A percentile compares a stretch with the other conserved stretches of the same genome.
Evolutionary conservation across 805 yeast genomes (phyloP).

Genomic region (Saccharomycopsis oosterbeekiorum): DNA sequence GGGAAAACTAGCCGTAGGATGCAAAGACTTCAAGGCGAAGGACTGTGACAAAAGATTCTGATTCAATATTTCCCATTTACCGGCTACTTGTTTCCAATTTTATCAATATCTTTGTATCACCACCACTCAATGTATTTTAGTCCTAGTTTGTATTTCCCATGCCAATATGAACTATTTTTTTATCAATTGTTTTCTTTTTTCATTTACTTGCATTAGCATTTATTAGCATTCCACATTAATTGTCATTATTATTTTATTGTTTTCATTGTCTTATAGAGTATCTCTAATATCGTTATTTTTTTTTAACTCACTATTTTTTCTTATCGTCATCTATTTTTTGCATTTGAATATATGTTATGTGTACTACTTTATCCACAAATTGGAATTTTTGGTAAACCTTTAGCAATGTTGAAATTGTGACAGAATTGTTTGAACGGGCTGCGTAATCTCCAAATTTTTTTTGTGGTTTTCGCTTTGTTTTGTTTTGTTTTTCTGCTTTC

Average conservation of each 20-base stretch:
- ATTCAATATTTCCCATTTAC: neutral
- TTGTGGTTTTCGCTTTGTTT: neutral
- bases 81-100: too few species aligned
- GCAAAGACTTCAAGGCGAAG: conserved; percentile 5
- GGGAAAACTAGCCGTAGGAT: conserved; percentile 18
- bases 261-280: neutral
- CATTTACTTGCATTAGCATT: neutral
- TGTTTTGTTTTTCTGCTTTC: too few species aligned
- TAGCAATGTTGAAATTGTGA: neutral
- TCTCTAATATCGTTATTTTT: neutral
- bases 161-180: neutral
- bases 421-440: neutral
- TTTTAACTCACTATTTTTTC: neutral
- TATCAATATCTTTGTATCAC: neutral
- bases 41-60: neutral
- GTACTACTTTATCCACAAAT: neutral
- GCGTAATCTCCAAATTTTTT: neutral
- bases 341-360: neutral
- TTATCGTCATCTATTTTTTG: neutral
- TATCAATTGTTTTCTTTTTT: neutral
- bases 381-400: neutral
- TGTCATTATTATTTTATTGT: neutral
- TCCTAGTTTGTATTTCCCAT: too few species aligned
- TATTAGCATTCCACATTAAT: neutral
- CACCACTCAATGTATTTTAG: too few species aligned